phyloP scores from a whole-genome alignment of 139 green algal species.

The Chlamydomonas sp. region DNA sequence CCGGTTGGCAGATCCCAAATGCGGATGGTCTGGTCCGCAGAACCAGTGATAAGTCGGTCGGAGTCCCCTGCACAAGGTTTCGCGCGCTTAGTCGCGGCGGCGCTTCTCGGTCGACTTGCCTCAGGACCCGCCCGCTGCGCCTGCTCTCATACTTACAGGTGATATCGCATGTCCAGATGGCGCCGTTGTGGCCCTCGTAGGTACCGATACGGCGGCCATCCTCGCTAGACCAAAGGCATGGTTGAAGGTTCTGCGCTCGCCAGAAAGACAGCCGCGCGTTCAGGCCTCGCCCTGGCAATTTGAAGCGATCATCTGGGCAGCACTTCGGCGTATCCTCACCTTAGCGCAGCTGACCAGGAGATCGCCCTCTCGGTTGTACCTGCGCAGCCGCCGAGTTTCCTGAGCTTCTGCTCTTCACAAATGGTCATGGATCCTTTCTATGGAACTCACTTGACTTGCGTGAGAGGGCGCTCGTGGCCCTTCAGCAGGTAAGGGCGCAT shows the following conservation, averaged over 20 bases:
- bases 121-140: too few relatives aligned
- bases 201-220: constrained; percentile 92
- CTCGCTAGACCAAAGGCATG: constrained; percentile 94
- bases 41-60: constrained; percentile 85
- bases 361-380: constrained; percentile 97
- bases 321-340: constrained; percentile 45
- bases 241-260: constrained; percentile 43
- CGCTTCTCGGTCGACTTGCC: too few relatives aligned
- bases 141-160: constrained; percentile 63
- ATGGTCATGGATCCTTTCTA: neutral
- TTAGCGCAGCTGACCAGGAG: constrained; percentile 96
- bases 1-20: constrained; percentile 95
- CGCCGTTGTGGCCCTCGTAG: constrained; percentile 97
- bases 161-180: constrained; percentile 93
- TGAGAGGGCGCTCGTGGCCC: constrained; percentile 90
- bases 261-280: neutral
- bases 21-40: constrained; percentile 86
- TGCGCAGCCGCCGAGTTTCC: constrained; percentile 52
- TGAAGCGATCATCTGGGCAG: neutral
- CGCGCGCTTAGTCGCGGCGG: too few relatives aligned
- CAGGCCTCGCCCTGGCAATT: neutral
- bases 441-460: constrained; percentile 80
- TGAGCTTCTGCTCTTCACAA: neutral
- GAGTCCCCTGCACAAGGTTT: constrained; percentile 39
- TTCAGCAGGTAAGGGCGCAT: constrained; percentile 93